These are phyloP conservation scores for Diplodia corticola DNA, from an alignment of 2,329 filamentous ascomycete genomes.

Conservation along the genomic window DNA sequence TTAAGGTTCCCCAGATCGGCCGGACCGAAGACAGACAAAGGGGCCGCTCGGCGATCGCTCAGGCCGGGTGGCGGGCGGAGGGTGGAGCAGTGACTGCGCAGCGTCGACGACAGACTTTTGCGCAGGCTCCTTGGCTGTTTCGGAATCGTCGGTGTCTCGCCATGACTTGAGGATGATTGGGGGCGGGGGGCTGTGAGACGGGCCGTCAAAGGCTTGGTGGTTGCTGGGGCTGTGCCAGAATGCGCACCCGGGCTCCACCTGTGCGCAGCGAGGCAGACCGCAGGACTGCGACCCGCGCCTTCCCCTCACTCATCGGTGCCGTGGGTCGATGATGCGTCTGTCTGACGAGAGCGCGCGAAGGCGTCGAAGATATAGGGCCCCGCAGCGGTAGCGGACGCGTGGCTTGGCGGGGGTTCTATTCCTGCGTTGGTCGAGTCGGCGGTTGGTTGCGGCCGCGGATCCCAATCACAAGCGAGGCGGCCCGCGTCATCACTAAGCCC, in stretches of 20 bases:
- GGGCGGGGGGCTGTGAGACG: constrained; percentile 9
- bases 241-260: not conserved
- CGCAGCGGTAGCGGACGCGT: not conserved
- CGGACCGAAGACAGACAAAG: not conserved
- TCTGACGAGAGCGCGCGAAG: not conserved
- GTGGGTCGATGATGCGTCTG: not conserved
- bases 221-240: constrained; percentile 7
- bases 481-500: constrained; percentile 20
- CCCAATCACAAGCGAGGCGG: not conserved
- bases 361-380: not conserved
- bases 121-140: not conserved
- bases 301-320: not conserved
- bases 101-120: not conserved
- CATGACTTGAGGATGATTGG: not conserved
- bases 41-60: not conserved
- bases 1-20: constrained; percentile 14
- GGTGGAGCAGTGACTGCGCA: not conserved
- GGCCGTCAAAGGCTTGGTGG: not conserved
- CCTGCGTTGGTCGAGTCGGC: not conserved
- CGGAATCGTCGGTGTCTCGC: not conserved
- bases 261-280: constrained; percentile 6
- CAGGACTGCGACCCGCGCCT: not conserved
- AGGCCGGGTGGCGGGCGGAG: not conserved
- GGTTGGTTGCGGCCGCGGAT: not conserved
- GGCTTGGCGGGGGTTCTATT: not conserved